Percentiles rank a stretch among this genome's conserved stretches.
phyloP scores from a whole-genome alignment of 352 stramenopile genomes.

The Poterioochromonas sp. region DNA sequence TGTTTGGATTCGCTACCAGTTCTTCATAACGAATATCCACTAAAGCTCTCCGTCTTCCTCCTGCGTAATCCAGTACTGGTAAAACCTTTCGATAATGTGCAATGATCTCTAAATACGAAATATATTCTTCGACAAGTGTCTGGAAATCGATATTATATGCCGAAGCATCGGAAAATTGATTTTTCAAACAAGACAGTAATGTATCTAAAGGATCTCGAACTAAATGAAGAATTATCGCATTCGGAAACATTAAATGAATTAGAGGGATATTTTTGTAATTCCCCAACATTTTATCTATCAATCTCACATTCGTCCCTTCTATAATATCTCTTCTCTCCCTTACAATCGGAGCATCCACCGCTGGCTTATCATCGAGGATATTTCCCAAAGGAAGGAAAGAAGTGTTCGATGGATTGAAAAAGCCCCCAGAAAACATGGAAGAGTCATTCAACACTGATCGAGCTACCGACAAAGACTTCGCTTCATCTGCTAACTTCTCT shows the following conservation, averaged over 20 bases:
- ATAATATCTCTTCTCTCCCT: conserved; percentile 14
- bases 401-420: conserved; percentile 14
- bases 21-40: conserved; percentile 21
- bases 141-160: background rate
- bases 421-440: conserved; percentile 10
- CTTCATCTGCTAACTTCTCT: conserved; percentile 13
- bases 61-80: conserved; percentile 15
- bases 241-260: conserved; percentile 22
- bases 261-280: conserved; percentile 23
- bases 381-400: conserved; percentile 13
- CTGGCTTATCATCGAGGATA: conserved; percentile 11
- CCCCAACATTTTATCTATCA: conserved; percentile 11
- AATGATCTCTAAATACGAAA: background rate
- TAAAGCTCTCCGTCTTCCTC: background rate
- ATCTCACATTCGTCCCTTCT: conserved; percentile 11
- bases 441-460: conserved; percentile 7
- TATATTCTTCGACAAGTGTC: background rate
- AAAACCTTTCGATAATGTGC: background rate
- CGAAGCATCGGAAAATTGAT: background rate
- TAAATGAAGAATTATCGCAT: conserved; percentile 18
- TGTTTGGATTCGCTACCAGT: conserved; percentile 9
- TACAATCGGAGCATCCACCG: conserved; percentile 8
- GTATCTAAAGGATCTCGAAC: conserved; percentile 21
- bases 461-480: conserved; percentile 10
- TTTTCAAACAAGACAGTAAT: conserved; percentile 23